Evolutionary conservation across 768 basidiomycete genomes (phyloP), one percentile per base, ranked within the genome.

Genomic region (Stropharia rugosoannulata): DNA sequence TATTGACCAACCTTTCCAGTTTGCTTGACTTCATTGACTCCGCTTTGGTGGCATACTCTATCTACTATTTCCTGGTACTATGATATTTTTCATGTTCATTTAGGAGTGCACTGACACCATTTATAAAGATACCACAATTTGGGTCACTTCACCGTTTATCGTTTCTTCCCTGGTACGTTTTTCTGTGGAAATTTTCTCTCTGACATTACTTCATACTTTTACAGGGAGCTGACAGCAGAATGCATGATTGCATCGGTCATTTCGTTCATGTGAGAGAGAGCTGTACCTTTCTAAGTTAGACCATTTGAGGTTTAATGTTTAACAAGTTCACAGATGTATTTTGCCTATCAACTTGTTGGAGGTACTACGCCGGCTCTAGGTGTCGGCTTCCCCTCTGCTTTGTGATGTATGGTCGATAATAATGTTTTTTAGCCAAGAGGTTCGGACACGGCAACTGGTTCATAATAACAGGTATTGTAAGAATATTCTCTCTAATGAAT

Each of bases 301-400:
- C 6, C 5, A 5, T 0, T 9, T 9, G 19, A 40, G 35, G n/a
- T n/a, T 27, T 35, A 11, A 15, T 40, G 10, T 10, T 29, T 4
- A 1, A 6, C 4, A 29, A 51, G 50, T 29, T 51, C 50, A 9
- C 50, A 51, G 11, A 51, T 51, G 50, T 51, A 51, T 32, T 51
- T 51, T 12, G 50, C 41, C 11, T 51, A 51, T 42, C 50, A 51
- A 8, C 50, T 51, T 27, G 18, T 51, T 42, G 50, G 38, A 51
- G 50, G 50, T 11, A 51, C 22, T 22, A 22, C 22, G 4, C 4
- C 22, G 22, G 22, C 22, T 22, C 22, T 22, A 22, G 22, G 1
- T 22, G 22, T 22, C 22, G 22, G 22, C 22, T 22, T 22, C 1
- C n/a, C n/a, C 22, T 22, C 2, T 22, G 4, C 22, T 22, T 4